Conservation (phyloP, 768 basidiomycete species). For the Pholiota microspora region DNA sequence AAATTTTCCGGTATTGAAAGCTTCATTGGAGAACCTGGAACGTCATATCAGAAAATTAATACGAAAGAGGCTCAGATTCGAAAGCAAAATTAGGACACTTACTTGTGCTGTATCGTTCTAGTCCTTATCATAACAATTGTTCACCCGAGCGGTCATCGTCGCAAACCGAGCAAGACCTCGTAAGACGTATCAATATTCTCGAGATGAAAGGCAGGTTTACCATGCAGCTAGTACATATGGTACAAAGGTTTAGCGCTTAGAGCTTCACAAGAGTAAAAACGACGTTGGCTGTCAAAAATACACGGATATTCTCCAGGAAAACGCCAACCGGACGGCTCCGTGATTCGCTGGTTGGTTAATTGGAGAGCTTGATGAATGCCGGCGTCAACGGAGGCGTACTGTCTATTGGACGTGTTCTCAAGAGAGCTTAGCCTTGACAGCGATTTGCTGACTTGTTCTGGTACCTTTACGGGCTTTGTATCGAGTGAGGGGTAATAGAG, state of each 20-base stretch:
- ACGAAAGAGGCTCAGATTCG: not conserved
- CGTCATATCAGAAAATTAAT: not conserved
- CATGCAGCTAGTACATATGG: not conserved
- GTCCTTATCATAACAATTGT: not conserved
- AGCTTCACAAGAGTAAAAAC: not conserved
- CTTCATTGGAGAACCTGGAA: not conserved
- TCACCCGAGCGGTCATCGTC: too few relatives aligned
- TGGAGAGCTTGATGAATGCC: not conserved
- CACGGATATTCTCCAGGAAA: not conserved
- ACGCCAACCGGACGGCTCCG: not conserved
- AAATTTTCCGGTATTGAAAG: not conserved
- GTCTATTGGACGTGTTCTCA: not conserved
- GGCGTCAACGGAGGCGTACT: not conserved
- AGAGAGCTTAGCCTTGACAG: not conserved
- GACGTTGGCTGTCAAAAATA: not conserved
- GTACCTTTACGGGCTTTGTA: not conserved
- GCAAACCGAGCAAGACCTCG: too few relatives aligned
- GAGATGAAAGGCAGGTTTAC: too few relatives aligned
- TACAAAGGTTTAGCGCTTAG: not conserved
- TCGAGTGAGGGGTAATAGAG: not conserved
- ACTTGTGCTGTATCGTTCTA: too few relatives aligned
- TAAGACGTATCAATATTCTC: too few relatives aligned
- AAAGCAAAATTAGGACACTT: not conserved
- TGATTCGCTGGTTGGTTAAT: not conserved
- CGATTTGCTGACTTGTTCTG: not conserved